Conservation (phyloP, 2,329 filamentous ascomycete genomes). For the Rhinocladiella similis region DNA sequence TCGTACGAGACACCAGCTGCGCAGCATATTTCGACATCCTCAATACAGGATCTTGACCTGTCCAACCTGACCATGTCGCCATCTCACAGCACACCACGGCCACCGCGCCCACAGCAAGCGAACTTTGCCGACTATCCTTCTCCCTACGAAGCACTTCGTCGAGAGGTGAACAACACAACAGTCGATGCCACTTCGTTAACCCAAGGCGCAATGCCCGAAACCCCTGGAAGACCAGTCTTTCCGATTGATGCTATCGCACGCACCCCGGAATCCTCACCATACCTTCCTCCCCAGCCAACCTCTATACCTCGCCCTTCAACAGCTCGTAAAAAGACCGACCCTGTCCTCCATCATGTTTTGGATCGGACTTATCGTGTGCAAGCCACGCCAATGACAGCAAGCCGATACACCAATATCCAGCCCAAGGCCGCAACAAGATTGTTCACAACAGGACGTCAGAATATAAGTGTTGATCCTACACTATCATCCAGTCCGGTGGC, state of each 20-base stretch:
- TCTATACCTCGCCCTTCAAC: conserved; percentile 44
- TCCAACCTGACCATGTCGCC: conserved; percentile 44
- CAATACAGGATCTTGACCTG: conserved; percentile 47
- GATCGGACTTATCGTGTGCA: conserved; percentile 95
- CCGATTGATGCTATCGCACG: conserved; percentile 54
- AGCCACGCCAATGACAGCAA: conserved; percentile 70
- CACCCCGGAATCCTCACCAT: conserved; percentile 59
- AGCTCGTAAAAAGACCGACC: conserved; percentile 55
- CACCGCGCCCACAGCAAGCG: conserved; percentile 34
- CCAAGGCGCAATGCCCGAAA: conserved; percentile 32
- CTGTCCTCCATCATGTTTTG: conserved; percentile 83
- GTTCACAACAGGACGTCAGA: conserved; percentile 34
- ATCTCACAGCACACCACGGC: conserved; percentile 50
- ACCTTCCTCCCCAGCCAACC: conserved; percentile 51
- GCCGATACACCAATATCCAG: conserved; percentile 21
- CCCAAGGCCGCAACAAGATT: conserved; percentile 25
- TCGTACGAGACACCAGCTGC: conserved; percentile 44
- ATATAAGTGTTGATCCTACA: conserved; percentile 32
- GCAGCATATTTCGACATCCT: conserved; percentile 32
- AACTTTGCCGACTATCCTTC: conserved; percentile 67
- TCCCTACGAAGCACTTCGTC: conserved; percentile 72
- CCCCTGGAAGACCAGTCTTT: conserved; percentile 22
- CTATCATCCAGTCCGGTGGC: conserved; percentile 67
- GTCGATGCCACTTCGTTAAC: conserved; percentile 39
- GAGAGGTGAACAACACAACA: conserved; percentile 57